A percentile compares a stretch with the other conserved stretches of the same genome.
Evolutionary conservation across 1,284 basidiomycete genomes (phyloP).

Genomic region (Puccinia coronata): DNA sequence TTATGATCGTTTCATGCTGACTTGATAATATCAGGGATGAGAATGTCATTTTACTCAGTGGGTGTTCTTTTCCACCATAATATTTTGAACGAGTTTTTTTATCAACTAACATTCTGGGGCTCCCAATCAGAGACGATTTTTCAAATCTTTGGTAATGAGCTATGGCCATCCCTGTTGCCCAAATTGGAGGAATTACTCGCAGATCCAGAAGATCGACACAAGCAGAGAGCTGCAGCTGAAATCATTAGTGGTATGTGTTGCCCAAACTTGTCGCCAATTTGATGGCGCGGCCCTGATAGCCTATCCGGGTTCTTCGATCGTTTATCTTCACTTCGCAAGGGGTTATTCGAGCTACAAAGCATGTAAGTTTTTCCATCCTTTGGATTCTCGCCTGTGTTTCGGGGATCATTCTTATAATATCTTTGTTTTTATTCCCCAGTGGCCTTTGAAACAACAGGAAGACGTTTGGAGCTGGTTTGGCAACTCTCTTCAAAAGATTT

Average conservation of each 20-base stretch:
- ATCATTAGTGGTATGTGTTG: slow-evolving; percentile 69
- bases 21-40: slow-evolving; percentile 8
- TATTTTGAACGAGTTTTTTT: background rate
- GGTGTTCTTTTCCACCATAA: background rate
- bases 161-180: slow-evolving; percentile 65
- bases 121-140: slow-evolving; percentile 60
- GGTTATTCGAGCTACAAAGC: slow-evolving; percentile 72
- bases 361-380: slow-evolving; percentile 59
- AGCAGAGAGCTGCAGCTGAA: slow-evolving; percentile 87
- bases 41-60: slow-evolving; percentile 37
- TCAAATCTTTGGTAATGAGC: slow-evolving; percentile 65
- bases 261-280: slow-evolving; percentile 61
- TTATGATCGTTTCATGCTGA: background rate
- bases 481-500: slow-evolving; percentile 70
- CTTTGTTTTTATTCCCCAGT: slow-evolving; percentile 58
- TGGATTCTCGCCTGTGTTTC: no score
- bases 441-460: slow-evolving; percentile 68
- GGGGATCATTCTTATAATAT: background rate
- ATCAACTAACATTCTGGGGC: slow-evolving; percentile 46
- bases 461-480: slow-evolving; percentile 79
- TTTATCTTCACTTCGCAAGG: slow-evolving; percentile 50
- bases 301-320: background rate
- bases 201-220: slow-evolving; percentile 75
- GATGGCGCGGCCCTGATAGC: slow-evolving; percentile 58
- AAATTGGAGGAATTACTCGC: slow-evolving; percentile 67